A percentile compares a stretch with the other conserved stretches of the same genome.
These are phyloP conservation scores for Bisporella sp. DNA, from an alignment of 2,329 filamentous ascomycete genomes.

Conservation along the genomic window DNA sequence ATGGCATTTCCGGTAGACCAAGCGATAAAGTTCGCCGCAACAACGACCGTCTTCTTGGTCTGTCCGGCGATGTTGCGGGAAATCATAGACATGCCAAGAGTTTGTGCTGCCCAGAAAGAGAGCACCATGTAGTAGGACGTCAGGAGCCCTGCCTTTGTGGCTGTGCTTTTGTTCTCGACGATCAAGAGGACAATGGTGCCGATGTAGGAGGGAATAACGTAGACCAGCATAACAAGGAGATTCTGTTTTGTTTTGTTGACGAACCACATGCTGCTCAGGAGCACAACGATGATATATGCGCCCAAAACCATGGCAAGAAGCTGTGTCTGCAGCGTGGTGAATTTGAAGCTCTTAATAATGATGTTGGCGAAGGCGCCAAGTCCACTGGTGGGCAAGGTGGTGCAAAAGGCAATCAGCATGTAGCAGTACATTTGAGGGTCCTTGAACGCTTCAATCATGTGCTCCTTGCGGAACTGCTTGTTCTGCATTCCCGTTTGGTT, in stretches of 20 bases:
- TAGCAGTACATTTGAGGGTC: constrained; percentile 65
- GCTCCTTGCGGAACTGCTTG: constrained; percentile 40
- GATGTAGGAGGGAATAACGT: constrained; percentile 61
- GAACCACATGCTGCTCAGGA: constrained; percentile 59
- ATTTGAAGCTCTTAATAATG: constrained; percentile 64
- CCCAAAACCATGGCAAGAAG: constrained; percentile 70
- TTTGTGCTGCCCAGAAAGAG: constrained; percentile 71
- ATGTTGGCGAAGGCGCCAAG: constrained; percentile 69
- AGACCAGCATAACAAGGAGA: constrained; percentile 56
- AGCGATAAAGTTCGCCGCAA: constrained; percentile 40
- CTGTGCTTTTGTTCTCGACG: constrained; percentile 45
- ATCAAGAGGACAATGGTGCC: constrained; percentile 69
- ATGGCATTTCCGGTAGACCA: constrained; percentile 51
- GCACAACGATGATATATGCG: constrained; percentile 64
- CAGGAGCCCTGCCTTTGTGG: constrained; percentile 59
- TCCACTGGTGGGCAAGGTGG: constrained; percentile 66
- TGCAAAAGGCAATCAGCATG: constrained; percentile 59
- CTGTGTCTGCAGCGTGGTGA: constrained; percentile 60
- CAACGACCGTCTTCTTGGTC: constrained; percentile 45
- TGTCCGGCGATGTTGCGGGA: constrained; percentile 44
- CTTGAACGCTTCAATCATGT: constrained; percentile 43
- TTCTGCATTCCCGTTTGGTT: constrained; percentile 52
- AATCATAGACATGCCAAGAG: constrained; percentile 56
- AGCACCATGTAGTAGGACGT: constrained; percentile 71
- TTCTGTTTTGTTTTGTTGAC: constrained; percentile 66